A percentile compares a stretch with the other conserved stretches of the same genome.
These are phyloP conservation scores for Penicillium hordei DNA, from an alignment of 2,329 filamentous ascomycete genomes.

Conservation along the genomic window DNA sequence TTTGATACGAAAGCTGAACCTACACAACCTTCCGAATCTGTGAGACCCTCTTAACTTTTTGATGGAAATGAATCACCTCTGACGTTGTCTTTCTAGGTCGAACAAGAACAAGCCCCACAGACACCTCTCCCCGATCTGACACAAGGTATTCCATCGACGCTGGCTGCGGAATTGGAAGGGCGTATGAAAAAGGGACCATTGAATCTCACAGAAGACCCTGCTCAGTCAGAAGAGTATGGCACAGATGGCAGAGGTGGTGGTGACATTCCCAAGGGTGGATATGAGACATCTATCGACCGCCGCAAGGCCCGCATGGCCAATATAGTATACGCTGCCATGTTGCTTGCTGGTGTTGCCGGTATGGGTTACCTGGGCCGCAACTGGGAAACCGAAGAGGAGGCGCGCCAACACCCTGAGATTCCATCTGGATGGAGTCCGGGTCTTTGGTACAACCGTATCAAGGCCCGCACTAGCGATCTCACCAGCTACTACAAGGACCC, in stretches of 20 bases:
- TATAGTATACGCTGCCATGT: constrained; percentile 65
- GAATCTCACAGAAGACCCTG: constrained; percentile 56
- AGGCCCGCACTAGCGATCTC: constrained; percentile 70
- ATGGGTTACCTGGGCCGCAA: constrained; percentile 79
- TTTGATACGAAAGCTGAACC: constrained; percentile 38
- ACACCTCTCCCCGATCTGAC: constrained; percentile 84
- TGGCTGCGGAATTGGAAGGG: constrained; percentile 69
- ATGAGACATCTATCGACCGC: constrained; percentile 86
- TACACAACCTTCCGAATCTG: constrained; percentile 30
- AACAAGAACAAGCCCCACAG: constrained; percentile 45
- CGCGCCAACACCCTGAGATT: constrained; percentile 65
- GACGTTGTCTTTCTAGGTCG: constrained; percentile 30
- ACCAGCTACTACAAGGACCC: constrained; percentile 95
- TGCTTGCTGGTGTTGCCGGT: constrained; percentile 57
- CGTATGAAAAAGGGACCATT: constrained; percentile 43
- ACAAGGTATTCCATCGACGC: constrained; percentile 89
- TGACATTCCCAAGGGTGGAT: constrained; percentile 72
- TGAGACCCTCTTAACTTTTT: constrained; percentile 15
- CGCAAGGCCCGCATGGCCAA: constrained; percentile 75
- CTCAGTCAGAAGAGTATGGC: constrained; percentile 45
- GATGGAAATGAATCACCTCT: constrained; percentile 9
- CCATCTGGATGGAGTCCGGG: constrained; percentile 75
- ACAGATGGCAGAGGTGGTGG: constrained; percentile 56
- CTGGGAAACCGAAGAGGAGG: constrained; percentile 77
- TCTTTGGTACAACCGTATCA: constrained; percentile 78